Evolutionary conservation across 2,329 filamentous ascomycete species (phyloP), one percentile per base, ranked within the genome.

Genomic region (Cladophialophora bantiana): DNA sequence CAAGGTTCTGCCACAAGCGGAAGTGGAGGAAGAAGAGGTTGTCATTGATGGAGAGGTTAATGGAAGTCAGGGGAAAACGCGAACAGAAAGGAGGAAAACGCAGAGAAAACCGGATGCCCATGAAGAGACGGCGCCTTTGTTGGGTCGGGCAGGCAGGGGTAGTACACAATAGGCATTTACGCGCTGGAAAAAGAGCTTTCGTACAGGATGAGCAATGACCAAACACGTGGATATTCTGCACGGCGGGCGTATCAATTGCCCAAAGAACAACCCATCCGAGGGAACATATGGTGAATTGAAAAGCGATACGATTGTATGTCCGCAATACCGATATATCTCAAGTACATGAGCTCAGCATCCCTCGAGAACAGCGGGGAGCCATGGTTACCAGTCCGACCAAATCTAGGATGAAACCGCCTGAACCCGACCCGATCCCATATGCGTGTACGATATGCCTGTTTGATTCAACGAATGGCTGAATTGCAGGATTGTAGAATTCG

Each of bases 1-100:
- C 45, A 62, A 55, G 48, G 55, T 64, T 42, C 67, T 75, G 66
- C 74, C 74, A 1, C 62, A 68, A n/a, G 38, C 42, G n/a, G 68
- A 70, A 59, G 71, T 61, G 7, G 62, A 65, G 20, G 32, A 40
- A 12, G 54, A 63, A 13, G 66, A 56, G 42, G 57, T 62, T 15
- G 54, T 68, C 5, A 61, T 10, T 15, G 65, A 18, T 10, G 64
- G 40, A 26, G 61, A 53, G 31, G 56, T 65, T 15, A 35, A 59
- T 31, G 67, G 18, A 6, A 31, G 53, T 57, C 59, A 40, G 13
- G 65, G 55, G 4, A 45, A 53, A 32, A 59, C 38, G 35, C 20
- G 42, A 26, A 57, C 35, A 26, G 38, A 59, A 38, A 59, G 45
- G 53, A 55, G 5, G n/a, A 48, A 60, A 48, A 54, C 53, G 35